phyloP scores from a whole-genome alignment of 164 flowering plant species.

The Magnolia sinica region DNA sequence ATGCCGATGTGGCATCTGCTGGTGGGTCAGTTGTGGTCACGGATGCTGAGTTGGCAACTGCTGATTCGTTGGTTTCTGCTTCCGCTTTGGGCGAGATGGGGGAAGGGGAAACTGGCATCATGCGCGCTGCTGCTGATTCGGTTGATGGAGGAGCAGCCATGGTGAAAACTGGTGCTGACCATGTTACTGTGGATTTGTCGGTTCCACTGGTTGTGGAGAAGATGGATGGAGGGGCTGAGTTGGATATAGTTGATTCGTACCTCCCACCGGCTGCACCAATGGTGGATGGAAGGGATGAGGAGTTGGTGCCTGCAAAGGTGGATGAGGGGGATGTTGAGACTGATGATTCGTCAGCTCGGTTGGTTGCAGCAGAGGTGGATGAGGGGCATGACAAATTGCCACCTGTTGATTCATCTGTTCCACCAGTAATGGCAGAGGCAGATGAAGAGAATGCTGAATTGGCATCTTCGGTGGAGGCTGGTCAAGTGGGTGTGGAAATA shows the following conservation, averaged over 20 bases:
- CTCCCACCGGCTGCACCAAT: background rate
- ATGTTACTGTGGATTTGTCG: background rate
- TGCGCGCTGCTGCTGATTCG: background rate
- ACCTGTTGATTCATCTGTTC: constrained; percentile 8
- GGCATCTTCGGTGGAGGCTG: constrained; percentile 5
- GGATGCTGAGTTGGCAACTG: background rate
- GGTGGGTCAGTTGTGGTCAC: background rate
- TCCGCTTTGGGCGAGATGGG: background rate
- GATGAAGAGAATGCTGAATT: constrained; percentile 12
- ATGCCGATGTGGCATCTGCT: background rate
- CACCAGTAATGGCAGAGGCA: background rate
- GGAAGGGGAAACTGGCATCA: background rate
- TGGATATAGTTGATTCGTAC: background rate
- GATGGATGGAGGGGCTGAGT: background rate
- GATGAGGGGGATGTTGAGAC: constrained; percentile 11
- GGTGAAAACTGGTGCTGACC: background rate
- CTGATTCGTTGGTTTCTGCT: background rate
- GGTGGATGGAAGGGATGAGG: background rate
- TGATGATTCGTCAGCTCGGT: constrained; percentile 1
- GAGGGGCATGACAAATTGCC: background rate
- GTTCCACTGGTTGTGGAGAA: background rate
- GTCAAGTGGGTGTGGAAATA: constrained; percentile 14
- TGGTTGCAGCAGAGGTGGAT: background rate
- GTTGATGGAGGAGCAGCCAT: background rate
- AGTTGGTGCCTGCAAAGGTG: background rate